Conservation (phyloP, 2,329 filamentous ascomycete genomes). For the Pseudogymnoascus sp. region DNA sequence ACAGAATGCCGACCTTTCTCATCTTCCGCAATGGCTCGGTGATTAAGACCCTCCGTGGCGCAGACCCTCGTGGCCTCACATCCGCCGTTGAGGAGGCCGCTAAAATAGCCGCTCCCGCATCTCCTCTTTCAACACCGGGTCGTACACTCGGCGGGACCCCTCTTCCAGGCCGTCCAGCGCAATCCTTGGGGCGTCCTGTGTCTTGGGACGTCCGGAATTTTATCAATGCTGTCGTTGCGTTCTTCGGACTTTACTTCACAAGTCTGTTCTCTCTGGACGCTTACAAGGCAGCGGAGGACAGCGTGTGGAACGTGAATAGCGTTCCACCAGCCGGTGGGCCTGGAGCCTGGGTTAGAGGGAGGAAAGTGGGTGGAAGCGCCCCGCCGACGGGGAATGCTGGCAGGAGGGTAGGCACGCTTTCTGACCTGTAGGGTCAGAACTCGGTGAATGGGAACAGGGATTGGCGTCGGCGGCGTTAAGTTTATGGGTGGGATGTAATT, state of each 20-base stretch:
- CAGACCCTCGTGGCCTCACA: conserved; percentile 67
- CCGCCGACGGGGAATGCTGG: not conserved
- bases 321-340: not conserved
- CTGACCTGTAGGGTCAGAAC: not conserved
- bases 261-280: conserved; percentile 57
- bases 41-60: conserved; percentile 71
- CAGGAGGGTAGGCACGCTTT: not conserved
- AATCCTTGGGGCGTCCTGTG: conserved; percentile 21
- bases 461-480: not conserved
- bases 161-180: conserved; percentile 21
- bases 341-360: conserved; percentile 1
- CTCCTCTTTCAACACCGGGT: conserved; percentile 47
- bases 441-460: not conserved
- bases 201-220: conserved; percentile 34
- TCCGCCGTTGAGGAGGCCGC: conserved; percentile 66
- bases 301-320: not conserved
- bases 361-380: not conserved
- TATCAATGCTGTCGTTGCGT: conserved; percentile 42
- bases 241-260: conserved; percentile 53
- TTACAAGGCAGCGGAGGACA: conserved; percentile 49
- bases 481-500: not conserved
- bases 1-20: conserved; percentile 83
- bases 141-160: conserved; percentile 46
- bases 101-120: conserved; percentile 38
- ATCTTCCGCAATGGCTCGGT: conserved; percentile 71